phyloP scores from a whole-genome alignment of 352 stramenopile species.

The Phytophthora brassicae region DNA sequence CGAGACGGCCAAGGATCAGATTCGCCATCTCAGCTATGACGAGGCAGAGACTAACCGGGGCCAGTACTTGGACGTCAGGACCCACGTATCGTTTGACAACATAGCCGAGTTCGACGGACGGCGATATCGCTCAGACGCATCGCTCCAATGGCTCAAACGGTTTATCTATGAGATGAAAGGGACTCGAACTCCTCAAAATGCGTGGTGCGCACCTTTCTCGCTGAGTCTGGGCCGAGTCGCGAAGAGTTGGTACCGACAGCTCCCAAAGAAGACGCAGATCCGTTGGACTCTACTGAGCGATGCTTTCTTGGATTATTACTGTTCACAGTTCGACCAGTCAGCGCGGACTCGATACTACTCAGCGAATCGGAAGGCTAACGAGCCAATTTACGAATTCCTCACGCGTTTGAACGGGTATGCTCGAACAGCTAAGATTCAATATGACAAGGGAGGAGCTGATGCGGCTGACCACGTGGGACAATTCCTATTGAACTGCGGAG shows the following conservation, averaged over 20 bases:
- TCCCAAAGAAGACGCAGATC: not conserved
- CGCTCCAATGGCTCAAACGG: conserved; percentile 8
- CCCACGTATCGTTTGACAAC: not conserved
- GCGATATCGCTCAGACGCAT: not conserved
- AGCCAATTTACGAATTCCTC: not conserved
- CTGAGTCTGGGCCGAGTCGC: not conserved
- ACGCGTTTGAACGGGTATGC: conserved; percentile 24
- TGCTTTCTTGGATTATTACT: not conserved
- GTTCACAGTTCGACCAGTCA: too few relatives aligned
- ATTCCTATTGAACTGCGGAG: not conserved
- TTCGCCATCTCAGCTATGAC: not conserved
- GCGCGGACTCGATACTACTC: not conserved
- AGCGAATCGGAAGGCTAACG: not conserved
- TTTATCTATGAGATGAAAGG: conserved; percentile 22
- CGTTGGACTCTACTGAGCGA: not conserved
- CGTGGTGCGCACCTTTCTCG: conserved; percentile 11
- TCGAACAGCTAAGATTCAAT: not conserved
- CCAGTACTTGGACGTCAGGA: not conserved
- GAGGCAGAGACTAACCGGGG: not conserved
- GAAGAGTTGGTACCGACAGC: not conserved
- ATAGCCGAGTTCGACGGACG: not conserved
- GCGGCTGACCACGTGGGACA: not conserved
- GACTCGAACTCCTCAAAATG: not conserved
- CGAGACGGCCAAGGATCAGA: not conserved
- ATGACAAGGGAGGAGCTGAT: not conserved